Evolutionary conservation across 75 land plant species (phyloP), one percentile per base, ranked within the genome.

Genomic region (Pinus albicaulis): DNA sequence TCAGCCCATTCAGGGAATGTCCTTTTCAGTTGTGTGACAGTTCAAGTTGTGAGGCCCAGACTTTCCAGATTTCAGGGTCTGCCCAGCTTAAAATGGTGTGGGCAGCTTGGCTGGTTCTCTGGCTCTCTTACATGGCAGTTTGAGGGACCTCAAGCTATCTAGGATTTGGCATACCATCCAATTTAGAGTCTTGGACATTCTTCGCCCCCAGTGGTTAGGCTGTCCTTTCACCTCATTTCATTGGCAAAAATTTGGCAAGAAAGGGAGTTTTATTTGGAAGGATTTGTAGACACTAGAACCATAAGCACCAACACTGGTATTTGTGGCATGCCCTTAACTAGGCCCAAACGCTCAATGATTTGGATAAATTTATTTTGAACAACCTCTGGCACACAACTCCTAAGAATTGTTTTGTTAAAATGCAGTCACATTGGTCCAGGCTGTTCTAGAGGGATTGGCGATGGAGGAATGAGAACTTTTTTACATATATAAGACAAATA

Each of bases 31-130:
- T 26, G 25, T 62, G 65, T 62, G 65, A 25, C 65, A 38, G 41
- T 38, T 38, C 65, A 13, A 62, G 3, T 15, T 15, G 28, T 26
- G 28, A 26, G 17, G 31, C 69, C 65, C 65, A 41, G 59, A 19
- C 24, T 19, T 52, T 53, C 74, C 74, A 20, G 16, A 80, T 84
- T 63, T 75, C 28, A 25, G 48, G 48, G 53, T 52, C n/a, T 56
- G 15, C 52, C 13, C 14, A 0, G 26, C n/a, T 36, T 73, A 41
- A 56, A 41, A 52, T 41, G 26, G 22, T 73, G 14, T 59, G 64
- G 61, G 17, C 4, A 36, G 24, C 62, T 44, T 13, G 24, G 55
- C 8, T 8, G 25, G 24, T 60, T 60, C 26, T 60, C 62, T 60
- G 11, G 11, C 22, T 60, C 7, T 60, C 12, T 60, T 8, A 8